Evolutionary conservation across 148 eudicot genomes (phyloP).

Genomic region (Vaccinium myrtillus): DNA sequence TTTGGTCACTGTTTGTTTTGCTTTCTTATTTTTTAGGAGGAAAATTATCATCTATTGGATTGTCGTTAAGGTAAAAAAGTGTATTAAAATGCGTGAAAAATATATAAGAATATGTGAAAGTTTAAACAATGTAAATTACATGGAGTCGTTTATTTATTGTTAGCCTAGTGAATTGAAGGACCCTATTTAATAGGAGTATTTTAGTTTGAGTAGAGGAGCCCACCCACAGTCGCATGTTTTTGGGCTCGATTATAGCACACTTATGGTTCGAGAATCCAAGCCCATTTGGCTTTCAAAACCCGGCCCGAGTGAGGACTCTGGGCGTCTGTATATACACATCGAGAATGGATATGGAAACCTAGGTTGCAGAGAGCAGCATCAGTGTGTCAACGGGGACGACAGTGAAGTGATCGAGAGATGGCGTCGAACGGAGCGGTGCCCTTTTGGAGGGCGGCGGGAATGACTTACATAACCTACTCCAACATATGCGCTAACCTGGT

Average conservation of each 20-base stretch:
- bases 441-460: conserved; percentile 95
- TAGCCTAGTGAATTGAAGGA: too few relatives aligned
- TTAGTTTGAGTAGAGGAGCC: too few relatives aligned
- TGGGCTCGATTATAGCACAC: background rate
- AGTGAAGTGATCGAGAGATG: conserved; percentile 35
- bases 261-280: background rate
- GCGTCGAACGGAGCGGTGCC: conserved; percentile 72
- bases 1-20: background rate
- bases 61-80: too few relatives aligned
- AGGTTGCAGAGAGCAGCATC: background rate
- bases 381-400: background rate
- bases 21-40: too few relatives aligned
- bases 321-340: background rate
- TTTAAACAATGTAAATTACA: too few relatives aligned
- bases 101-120: too few relatives aligned
- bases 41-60: too few relatives aligned
- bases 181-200: too few relatives aligned
- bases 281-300: background rate
- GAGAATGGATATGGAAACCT: background rate
- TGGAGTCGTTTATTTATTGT: too few relatives aligned
- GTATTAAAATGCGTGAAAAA: too few relatives aligned
- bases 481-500: conserved; percentile 83
- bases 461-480: conserved; percentile 93
- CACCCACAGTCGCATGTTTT: background rate
- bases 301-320: background rate